Evolutionary conservation across 1,284 basidiomycete species (phyloP).

Genomic region (Apiotrichum sp.): DNA sequence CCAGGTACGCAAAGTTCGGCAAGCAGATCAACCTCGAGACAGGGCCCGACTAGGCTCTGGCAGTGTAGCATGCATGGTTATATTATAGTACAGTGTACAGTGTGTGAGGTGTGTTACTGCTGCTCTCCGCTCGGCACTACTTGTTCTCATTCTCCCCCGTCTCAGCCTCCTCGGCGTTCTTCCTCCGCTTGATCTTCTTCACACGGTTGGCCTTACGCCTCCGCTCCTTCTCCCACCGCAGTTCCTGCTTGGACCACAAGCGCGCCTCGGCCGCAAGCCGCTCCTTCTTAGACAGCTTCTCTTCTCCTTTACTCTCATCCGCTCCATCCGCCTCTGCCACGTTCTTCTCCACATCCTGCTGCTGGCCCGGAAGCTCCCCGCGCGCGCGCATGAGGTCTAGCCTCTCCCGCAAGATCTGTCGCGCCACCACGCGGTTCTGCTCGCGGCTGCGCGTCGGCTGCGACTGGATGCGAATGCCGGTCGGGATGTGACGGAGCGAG

Average conservation of each 20-base stretch:
- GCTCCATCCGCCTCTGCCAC: no score
- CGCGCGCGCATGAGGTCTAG: slow-evolving; percentile 33
- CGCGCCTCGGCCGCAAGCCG: slow-evolving; percentile 15
- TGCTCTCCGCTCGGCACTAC: no score
- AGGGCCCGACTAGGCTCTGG: slow-evolving; percentile 24
- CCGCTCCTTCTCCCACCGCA: slow-evolving; percentile 42
- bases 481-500: slow-evolving; percentile 46
- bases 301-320: neutral
- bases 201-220: slow-evolving; percentile 40
- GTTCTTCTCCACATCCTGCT: no score
- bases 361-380: slow-evolving; percentile 10
- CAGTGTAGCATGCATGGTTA: slow-evolving; percentile 3
- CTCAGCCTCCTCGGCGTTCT: slow-evolving; percentile 5
- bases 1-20: slow-evolving; percentile 80
- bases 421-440: slow-evolving; percentile 45
- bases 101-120: no score
- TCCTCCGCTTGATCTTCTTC: slow-evolving; percentile 41
- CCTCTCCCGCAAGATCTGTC: slow-evolving; percentile 42
- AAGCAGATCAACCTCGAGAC: slow-evolving; percentile 83
- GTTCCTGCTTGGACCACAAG: slow-evolving; percentile 34
- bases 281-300: slow-evolving; percentile 21
- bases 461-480: slow-evolving; percentile 46
- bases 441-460: slow-evolving; percentile 48
- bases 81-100: neutral
- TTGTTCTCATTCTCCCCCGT: neutral